Percentiles rank a stretch among this genome's conserved stretches.
phyloP scores from a whole-genome alignment of 768 basidiomycete genomes.

The Phanerodontia chrysosporium region DNA sequence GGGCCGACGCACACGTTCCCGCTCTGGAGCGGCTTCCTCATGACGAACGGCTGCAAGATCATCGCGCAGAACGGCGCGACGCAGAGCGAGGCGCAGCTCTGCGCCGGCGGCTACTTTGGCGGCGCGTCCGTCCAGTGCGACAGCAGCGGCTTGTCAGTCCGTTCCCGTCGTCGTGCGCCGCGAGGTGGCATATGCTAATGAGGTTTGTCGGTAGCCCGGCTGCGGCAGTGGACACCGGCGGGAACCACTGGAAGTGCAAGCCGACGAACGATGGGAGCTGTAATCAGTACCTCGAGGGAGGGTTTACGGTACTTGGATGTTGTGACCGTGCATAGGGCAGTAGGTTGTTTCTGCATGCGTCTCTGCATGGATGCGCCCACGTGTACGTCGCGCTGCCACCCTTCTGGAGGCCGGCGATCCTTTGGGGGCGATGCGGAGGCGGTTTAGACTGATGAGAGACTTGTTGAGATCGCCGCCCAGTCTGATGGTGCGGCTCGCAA shows the following conservation, averaged over 20 bases:
- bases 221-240: background rate
- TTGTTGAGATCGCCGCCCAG: too few species aligned
- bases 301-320: background rate
- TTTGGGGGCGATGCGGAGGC: too few species aligned
- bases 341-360: too few species aligned
- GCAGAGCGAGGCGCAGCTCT: background rate
- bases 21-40: constrained; percentile 1
- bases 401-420: too few species aligned
- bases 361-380: too few species aligned
- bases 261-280: background rate
- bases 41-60: constrained; percentile 1
- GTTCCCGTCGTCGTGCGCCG: background rate
- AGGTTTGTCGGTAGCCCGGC: background rate
- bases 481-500: too few species aligned
- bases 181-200: background rate
- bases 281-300: background rate
- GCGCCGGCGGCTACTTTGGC: background rate
- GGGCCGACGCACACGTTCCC: background rate
- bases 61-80: constrained; percentile 3
- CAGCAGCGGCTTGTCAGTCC: background rate
- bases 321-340: background rate
- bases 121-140: constrained; percentile 2
- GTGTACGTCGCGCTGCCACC: too few species aligned
- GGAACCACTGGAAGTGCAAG: background rate
- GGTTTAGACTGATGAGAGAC: too few species aligned